Evolutionary conservation across 805 yeast genomes (phyloP).

Genomic region (Yamadazyma paraphyllophila): DNA sequence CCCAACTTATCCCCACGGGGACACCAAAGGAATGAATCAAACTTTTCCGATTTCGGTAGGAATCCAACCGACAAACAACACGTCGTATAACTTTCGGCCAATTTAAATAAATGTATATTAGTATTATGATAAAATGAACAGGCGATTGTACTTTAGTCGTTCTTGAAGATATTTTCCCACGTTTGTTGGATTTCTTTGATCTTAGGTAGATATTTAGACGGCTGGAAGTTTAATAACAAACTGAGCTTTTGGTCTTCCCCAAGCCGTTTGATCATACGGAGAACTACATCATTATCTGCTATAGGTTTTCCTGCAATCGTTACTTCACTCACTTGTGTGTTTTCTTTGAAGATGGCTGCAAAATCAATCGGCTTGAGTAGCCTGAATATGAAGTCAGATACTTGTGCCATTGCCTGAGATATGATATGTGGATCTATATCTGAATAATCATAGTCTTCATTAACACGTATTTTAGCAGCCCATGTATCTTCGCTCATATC

Average conservation of each 20-base stretch:
- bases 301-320: slow-evolving; percentile 9
- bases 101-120: slow-evolving; percentile 3
- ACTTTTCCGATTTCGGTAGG: slow-evolving; percentile 14
- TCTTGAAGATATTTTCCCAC: slow-evolving; percentile 6
- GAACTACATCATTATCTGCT: slow-evolving; percentile 9
- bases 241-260: slow-evolving; percentile 19
- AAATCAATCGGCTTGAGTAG: slow-evolving; percentile 22
- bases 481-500: slow-evolving; percentile 36
- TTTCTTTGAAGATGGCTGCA: slow-evolving; percentile 10
- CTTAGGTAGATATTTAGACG: neutral
- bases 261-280: slow-evolving; percentile 10
- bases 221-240: slow-evolving; percentile 8
- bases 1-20: slow-evolving; percentile 4
- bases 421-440: slow-evolving; percentile 33
- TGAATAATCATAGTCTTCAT: slow-evolving; percentile 48
- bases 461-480: slow-evolving; percentile 46
- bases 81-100: slow-evolving; percentile 16
- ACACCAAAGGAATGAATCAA: slow-evolving; percentile 27
- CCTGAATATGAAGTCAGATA: slow-evolving; percentile 22
- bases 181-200: neutral
- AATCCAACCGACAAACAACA: slow-evolving; percentile 27
- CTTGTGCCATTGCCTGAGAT: slow-evolving; percentile 24
- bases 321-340: slow-evolving; percentile 5
- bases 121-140: slow-evolving; percentile 1
- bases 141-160: neutral